Base-by-base conservation (phyloP, 2,329 filamentous ascomycete species). In the Waltergamsia citrina region DNA sequence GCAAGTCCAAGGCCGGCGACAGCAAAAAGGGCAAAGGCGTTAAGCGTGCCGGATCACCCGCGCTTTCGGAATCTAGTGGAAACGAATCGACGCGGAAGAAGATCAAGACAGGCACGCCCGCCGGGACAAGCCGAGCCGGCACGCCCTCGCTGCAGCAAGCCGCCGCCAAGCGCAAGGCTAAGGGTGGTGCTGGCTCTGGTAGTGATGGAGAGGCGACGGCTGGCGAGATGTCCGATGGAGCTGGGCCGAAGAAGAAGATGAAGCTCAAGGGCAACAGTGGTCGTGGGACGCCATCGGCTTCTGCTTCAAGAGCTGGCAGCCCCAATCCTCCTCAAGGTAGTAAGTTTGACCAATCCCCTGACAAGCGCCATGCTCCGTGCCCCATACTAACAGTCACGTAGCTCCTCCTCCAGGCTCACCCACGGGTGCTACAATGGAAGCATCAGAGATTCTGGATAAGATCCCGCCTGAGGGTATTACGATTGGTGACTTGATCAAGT, bases 21-120 rank as follows among this genome's bases (percentile, higher is more conserved):
- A 23, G 60, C 6, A 75, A 73, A 54, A 75, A 74, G 51, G 56
- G 58, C 46, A 78, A 76, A 49, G 69, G 67, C 21, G 71, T 90
- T 34, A 95, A 95, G 62, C 79, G 90, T 20, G 73, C 85, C 21
- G 86, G 87, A 14, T 94, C 87, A 12, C 86, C 88, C 4, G 82
- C 88, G 43, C 69, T 84, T 21, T 95, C 87, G 3, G 90, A 96
- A 53, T 86, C 86, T 8, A 94, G 86, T 53, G 90, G 86, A 34
- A 93, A 88, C 46, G 90, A 96, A 54, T 90, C 85, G 1, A 76
- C 79, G 17, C 81, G 92, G 60, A 85, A 85, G 63, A 74, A 72
- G 53, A 41, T 33, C 51, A 82, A 81, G 52, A 71, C 75, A 41
- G 57, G 59, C 2, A 56, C 52, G 3, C 51, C 62, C 12, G 68